A percentile compares a stretch with the other conserved stretches of the same genome.
phyloP scores from a whole-genome alignment of 352 stramenopile species.

The Pythium pyrilobum region DNA sequence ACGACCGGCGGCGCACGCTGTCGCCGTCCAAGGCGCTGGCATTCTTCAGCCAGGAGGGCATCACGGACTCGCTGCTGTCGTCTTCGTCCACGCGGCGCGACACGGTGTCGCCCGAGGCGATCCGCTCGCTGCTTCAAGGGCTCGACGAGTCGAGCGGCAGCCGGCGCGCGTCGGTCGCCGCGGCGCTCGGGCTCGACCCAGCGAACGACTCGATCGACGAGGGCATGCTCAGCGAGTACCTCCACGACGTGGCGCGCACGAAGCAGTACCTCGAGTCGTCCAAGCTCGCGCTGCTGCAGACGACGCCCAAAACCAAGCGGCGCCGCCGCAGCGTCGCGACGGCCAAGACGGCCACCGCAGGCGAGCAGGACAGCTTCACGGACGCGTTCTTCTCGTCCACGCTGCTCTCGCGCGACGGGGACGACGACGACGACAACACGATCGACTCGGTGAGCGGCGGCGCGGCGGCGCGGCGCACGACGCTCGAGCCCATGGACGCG shows the following conservation, averaged over 20 bases:
- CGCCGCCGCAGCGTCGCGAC: not conserved
- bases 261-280: constrained; percentile 18
- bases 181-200: not conserved
- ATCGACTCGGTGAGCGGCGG: not conserved
- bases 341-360: not conserved
- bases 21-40: constrained; percentile 38
- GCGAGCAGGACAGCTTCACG: constrained; percentile 43
- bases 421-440: constrained; percentile 12
- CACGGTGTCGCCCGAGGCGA: constrained; percentile 26
- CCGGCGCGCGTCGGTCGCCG: constrained; percentile 4
- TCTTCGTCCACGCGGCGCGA: constrained; percentile 17
- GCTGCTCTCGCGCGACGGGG: constrained; percentile 29
- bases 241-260: constrained; percentile 8
- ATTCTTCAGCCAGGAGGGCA: constrained; percentile 20
- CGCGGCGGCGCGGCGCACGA: constrained; percentile 24
- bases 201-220: constrained; percentile 5
- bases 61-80: constrained; percentile 6
- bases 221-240: not conserved
- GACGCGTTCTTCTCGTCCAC: constrained; percentile 44
- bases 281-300: constrained; percentile 26
- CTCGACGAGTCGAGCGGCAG: not conserved
- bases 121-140: constrained; percentile 19
- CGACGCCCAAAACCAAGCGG: constrained; percentile 1
- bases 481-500: constrained; percentile 44
- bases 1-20: constrained; percentile 27